Percentiles rank a stretch among this genome's conserved stretches.
Evolutionary conservation across 352 stramenopile species (phyloP).

Genomic region (Thraustotheca clavata): DNA sequence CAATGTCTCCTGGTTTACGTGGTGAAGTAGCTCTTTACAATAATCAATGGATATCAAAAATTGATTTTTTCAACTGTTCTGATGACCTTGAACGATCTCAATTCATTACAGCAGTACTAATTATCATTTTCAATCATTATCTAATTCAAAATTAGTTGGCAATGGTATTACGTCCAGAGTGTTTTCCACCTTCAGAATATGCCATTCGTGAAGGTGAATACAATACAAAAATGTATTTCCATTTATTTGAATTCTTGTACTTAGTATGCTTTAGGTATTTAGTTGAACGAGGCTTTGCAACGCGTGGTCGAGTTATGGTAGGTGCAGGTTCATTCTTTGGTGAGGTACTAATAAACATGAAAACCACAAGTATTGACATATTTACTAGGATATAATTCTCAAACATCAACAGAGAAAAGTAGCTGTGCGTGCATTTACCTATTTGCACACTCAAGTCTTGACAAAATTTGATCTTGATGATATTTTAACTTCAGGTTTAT

Average conservation of each 20-base stretch:
- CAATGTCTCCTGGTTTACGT: conserved; percentile 21
- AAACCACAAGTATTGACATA: too few species aligned
- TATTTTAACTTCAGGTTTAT: conserved; percentile 12
- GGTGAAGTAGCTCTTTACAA: conserved; percentile 23
- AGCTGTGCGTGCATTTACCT: conserved; percentile 10
- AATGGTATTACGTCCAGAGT: conserved; percentile 9
- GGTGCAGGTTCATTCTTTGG: conserved; percentile 9
- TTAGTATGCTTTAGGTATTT: conserved; percentile 10
- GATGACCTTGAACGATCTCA: not conserved
- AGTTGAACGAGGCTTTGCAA: conserved; percentile 11
- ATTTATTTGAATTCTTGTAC: not conserved
- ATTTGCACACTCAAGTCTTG: conserved; percentile 17
- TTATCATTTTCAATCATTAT: not conserved
- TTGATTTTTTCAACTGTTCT: conserved; percentile 22
- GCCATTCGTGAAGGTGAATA: conserved; percentile 18
- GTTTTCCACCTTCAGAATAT: conserved; percentile 14
- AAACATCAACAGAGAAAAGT: conserved; percentile 10
- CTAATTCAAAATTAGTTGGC: conserved; percentile 1
- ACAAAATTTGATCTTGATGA: conserved; percentile 20
- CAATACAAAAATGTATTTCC: conserved; percentile 21
- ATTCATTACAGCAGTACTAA: conserved; percentile 15
- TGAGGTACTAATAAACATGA: too few species aligned
- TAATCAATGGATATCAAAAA: conserved; percentile 24
- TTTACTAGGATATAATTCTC: conserved; percentile 20
- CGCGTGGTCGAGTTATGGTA: conserved; percentile 15